Conservation (phyloP, 805 yeast species). For the Barnettozyma californica region DNA sequence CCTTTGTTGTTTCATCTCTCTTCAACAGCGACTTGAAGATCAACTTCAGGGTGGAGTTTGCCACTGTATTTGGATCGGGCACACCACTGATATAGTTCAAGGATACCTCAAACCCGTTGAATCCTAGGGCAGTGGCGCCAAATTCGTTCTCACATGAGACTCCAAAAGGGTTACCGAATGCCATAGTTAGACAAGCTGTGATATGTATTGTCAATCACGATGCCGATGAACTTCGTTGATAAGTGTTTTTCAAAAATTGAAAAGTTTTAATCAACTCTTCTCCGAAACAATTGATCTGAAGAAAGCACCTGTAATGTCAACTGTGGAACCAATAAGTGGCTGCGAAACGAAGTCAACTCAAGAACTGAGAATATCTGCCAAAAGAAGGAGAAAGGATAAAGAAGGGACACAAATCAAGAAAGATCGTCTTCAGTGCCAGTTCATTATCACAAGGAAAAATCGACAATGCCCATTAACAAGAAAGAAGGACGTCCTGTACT, state of each 20-base stretch:
- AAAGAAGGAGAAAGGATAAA: slow-evolving; percentile 11
- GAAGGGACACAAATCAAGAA: slow-evolving; percentile 6
- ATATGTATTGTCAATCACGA: neutral
- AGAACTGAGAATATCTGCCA: slow-evolving; percentile 9
- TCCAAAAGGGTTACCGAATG: slow-evolving; percentile 25
- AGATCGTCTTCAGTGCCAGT: slow-evolving; percentile 39
- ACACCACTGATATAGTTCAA: slow-evolving; percentile 71
- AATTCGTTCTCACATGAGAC: slow-evolving; percentile 6
- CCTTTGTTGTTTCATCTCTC: slow-evolving; percentile 80
- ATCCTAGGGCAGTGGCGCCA: slow-evolving; percentile 30
- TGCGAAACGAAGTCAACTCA: neutral
- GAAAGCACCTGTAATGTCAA: neutral
- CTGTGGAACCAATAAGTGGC: neutral
- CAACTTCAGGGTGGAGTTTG: slow-evolving; percentile 47
- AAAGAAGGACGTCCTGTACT: slow-evolving; percentile 41
- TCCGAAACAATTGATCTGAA: neutral
- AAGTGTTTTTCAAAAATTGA: neutral
- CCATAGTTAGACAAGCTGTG: slow-evolving; percentile 9
- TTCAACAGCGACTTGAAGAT: slow-evolving; percentile 74
- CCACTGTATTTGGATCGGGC: slow-evolving; percentile 58
- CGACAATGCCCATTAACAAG: slow-evolving; percentile 61
- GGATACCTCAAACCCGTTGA: slow-evolving; percentile 49
- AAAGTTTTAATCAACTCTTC: neutral
- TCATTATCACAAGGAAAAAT: slow-evolving; percentile 41
- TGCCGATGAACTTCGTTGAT: neutral